Conservation (phyloP, 495 filamentous ascomycete species). For the Bacidia rubella region DNA sequence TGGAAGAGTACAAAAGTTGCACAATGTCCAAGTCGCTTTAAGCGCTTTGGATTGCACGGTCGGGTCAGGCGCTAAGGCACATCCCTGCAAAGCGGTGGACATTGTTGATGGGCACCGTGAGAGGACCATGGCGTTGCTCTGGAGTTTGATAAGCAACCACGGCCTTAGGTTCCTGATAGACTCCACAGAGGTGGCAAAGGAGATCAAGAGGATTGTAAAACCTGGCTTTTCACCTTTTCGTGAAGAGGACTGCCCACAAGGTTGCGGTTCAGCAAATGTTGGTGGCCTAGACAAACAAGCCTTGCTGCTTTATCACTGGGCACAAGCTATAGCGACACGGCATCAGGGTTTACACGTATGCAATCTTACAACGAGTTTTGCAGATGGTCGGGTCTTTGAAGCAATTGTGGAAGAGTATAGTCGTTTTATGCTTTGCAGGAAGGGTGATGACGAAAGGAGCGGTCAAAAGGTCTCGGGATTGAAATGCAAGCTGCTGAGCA, state of each 20-base stretch:
- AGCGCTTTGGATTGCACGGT: slow-evolving; percentile 33
- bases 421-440: slow-evolving; percentile 19
- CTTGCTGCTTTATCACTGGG: no score
- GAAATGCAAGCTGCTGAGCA: slow-evolving; percentile 19
- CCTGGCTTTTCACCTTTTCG: slow-evolving; percentile 11
- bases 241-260: background rate
- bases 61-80: slow-evolving; percentile 21
- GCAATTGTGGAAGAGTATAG: slow-evolving; percentile 48
- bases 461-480: slow-evolving; percentile 6
- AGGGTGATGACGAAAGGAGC: background rate
- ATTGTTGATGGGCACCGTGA: slow-evolving; percentile 56
- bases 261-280: background rate
- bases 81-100: slow-evolving; percentile 40
- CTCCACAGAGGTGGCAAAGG: slow-evolving; percentile 37
- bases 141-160: slow-evolving; percentile 45
- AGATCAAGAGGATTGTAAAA: slow-evolving; percentile 32
- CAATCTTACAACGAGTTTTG: slow-evolving; percentile 51
- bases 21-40: slow-evolving; percentile 49
- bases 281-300: no score
- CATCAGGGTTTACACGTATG: slow-evolving; percentile 26
- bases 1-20: slow-evolving; percentile 44
- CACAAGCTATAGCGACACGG: slow-evolving; percentile 32
- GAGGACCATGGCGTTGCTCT: slow-evolving; percentile 50
- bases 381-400: slow-evolving; percentile 41
- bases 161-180: slow-evolving; percentile 42